Evolutionary conservation across 768 basidiomycete species (phyloP).

Genomic region (Amyloporia xantha): DNA sequence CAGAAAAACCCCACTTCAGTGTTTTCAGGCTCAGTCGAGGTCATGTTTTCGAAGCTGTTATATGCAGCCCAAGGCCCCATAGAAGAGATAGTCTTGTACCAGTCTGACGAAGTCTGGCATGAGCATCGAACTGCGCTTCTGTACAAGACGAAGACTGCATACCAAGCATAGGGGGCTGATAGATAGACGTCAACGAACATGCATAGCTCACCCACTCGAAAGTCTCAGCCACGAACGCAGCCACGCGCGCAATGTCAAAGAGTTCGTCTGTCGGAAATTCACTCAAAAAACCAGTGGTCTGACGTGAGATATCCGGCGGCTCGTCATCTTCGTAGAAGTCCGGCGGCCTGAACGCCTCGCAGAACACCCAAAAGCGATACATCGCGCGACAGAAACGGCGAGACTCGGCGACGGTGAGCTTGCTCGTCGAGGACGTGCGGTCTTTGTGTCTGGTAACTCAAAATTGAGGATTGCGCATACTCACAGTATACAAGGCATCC

Average conservation of each 20-base stretch:
- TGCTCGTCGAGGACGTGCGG: conserved; percentile 25
- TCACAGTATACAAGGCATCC: background rate
- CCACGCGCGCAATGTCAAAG: conserved; percentile 15
- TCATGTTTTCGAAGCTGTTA: background rate
- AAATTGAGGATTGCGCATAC: too few relatives aligned
- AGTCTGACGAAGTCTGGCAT: too few relatives aligned
- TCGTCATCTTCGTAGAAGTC: background rate
- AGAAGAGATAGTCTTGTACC: background rate
- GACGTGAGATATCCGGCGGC: background rate
- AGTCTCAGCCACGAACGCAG: conserved; percentile 17
- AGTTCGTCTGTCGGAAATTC: conserved; percentile 14
- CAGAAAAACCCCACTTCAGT: background rate
- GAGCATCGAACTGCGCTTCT: too few relatives aligned
- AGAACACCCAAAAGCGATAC: conserved; percentile 24
- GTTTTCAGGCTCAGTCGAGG: background rate
- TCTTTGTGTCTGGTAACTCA: conserved; percentile 32
- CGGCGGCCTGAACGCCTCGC: background rate
- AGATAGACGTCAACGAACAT: too few relatives aligned
- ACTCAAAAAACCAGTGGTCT: conserved; percentile 5
- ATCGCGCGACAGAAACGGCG: conserved; percentile 24
- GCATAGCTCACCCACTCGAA: background rate
- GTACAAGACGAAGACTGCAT: background rate
- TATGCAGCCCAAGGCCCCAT: background rate
- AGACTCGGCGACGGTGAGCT: conserved; percentile 27
- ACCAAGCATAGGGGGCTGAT: too few relatives aligned